phyloP scores from a whole-genome alignment of 192 early-diverging fungal genomes.

The Backusella psychrophila region DNA sequence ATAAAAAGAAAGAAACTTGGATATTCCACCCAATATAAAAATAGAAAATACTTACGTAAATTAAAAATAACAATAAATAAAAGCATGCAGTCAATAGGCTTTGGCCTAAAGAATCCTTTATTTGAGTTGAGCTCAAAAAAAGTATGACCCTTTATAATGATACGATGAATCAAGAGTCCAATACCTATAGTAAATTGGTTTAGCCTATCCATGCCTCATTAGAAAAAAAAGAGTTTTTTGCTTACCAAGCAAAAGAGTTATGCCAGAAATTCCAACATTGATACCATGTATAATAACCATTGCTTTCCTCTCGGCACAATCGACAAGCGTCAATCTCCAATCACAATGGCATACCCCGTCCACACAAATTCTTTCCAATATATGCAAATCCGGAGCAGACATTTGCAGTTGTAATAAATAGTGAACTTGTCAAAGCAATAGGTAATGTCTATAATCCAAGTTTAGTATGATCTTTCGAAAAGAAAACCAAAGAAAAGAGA shows the following conservation, averaged over 20 bases:
- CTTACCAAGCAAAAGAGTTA: conserved; percentile 24
- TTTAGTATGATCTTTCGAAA: background rate
- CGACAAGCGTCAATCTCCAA: conserved; percentile 26
- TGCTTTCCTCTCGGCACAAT: conserved; percentile 11
- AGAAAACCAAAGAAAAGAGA: background rate
- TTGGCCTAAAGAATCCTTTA: conserved; percentile 24
- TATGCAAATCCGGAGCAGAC: background rate
- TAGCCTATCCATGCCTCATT: background rate
- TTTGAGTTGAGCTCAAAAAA: conserved; percentile 16
- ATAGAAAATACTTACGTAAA: conserved; percentile 10
- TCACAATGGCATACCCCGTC: conserved; percentile 24
- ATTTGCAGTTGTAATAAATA: background rate
- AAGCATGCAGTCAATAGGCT: conserved; percentile 33
- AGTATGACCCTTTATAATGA: conserved; percentile 17
- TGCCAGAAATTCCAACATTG: conserved; percentile 18
- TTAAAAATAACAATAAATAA: conserved; percentile 24
- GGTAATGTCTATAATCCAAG: background rate
- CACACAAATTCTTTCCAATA: conserved; percentile 11
- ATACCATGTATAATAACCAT: conserved; percentile 23
- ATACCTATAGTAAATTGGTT: conserved; percentile 7
- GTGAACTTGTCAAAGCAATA: background rate
- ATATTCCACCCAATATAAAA: background rate
- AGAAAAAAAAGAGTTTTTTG: background rate
- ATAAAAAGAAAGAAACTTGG: background rate
- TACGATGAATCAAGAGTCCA: conserved; percentile 21